Percentiles rank a stretch among this genome's conserved stretches.
Evolutionary conservation across 2,329 filamentous ascomycete species (phyloP).

Genomic region (Ophiostoma piceae): DNA sequence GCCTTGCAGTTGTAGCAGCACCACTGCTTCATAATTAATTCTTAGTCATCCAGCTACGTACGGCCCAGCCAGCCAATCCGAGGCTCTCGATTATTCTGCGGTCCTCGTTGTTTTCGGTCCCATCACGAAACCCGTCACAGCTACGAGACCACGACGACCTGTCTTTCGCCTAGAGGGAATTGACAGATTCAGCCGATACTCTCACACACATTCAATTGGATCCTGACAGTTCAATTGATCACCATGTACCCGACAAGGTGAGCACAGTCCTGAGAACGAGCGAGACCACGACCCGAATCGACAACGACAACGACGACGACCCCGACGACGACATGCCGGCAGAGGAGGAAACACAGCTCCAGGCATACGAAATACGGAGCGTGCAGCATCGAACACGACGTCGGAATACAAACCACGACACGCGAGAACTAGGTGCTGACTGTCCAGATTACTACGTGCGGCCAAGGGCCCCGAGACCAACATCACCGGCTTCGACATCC

Average conservation of each 20-base stretch:
- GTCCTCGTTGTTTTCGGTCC: constrained; percentile 15
- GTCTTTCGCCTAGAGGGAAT: constrained; percentile 7
- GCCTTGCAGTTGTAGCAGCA: neutral
- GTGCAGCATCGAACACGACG: too few species aligned
- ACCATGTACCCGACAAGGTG: constrained; percentile 38
- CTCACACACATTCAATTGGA: constrained; percentile 17
- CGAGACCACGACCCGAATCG: neutral
- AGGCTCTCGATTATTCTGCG: constrained; percentile 25
- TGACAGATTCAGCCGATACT: neutral
- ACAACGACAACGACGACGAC: neutral
- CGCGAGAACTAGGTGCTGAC: constrained; percentile 4
- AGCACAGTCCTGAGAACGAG: neutral
- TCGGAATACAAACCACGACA: neutral
- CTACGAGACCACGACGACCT: constrained; percentile 16
- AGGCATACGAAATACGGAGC: neutral
- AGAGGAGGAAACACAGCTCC: neutral
- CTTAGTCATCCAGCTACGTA: neutral
- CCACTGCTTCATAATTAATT: neutral
- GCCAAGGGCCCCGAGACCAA: constrained; percentile 56
- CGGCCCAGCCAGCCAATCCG: constrained; percentile 25
- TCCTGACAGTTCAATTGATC: constrained; percentile 15
- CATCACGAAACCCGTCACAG: constrained; percentile 13
- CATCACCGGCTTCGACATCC: constrained; percentile 88
- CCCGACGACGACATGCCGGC: neutral
- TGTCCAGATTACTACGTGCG: constrained; percentile 47